Evolutionary conservation across 768 basidiomycete genomes (phyloP).

Genomic region (Solioccasus polychromus): DNA sequence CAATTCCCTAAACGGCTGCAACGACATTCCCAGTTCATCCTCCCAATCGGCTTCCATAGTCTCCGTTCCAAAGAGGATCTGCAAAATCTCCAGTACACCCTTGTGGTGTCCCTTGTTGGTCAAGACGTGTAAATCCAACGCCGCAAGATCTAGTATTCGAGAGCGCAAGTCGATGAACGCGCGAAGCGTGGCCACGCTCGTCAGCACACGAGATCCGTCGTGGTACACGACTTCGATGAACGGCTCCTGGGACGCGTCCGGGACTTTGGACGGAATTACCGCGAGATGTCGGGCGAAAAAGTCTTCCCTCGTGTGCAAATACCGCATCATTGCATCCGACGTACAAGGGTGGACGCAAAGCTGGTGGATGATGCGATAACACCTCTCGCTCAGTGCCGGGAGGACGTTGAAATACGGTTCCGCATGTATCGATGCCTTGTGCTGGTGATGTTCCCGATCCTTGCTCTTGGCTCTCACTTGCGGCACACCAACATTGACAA

Average conservation of each 20-base stretch:
- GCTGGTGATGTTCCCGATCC: constrained; percentile 31
- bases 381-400: constrained; percentile 81
- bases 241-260: constrained; percentile 46
- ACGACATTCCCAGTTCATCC: constrained; percentile 33
- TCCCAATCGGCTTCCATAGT: constrained; percentile 40
- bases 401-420: constrained; percentile 60
- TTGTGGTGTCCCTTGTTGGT: constrained; percentile 76
- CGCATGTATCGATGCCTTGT: constrained; percentile 26
- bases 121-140: constrained; percentile 85
- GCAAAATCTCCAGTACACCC: constrained; percentile 68
- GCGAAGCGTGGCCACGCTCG: constrained; percentile 64
- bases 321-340: constrained; percentile 76
- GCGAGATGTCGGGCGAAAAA: constrained; percentile 88
- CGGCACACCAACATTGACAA: constrained; percentile 72
- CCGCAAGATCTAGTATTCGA: constrained; percentile 79
- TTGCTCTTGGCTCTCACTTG: constrained; percentile 45
- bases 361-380: constrained; percentile 79
- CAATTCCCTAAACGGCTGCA: constrained; percentile 63
- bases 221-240: constrained; percentile 59
- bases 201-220: constrained; percentile 67
- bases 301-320: constrained; percentile 82
- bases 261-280: constrained; percentile 64
- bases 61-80: constrained; percentile 76
- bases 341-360: constrained; percentile 86
- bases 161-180: constrained; percentile 82